Base-by-base conservation (phyloP, 108 stramenopile species). In the Nitzschia palea region DNA sequence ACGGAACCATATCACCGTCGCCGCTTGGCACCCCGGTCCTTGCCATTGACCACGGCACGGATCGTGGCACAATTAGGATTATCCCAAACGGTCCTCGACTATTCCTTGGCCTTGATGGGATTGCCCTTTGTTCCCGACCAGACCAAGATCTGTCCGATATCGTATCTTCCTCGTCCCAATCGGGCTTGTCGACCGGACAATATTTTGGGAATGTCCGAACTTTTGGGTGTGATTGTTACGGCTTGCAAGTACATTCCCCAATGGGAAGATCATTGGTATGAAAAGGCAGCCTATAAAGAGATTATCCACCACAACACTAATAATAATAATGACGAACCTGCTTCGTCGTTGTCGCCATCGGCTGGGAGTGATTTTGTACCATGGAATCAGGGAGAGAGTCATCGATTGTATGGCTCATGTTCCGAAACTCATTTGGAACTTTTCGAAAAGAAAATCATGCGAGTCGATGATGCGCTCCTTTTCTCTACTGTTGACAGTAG, bases 51-150 rank as follows among this genome's bases (percentile, higher is more conserved):
- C 0, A 30, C 72, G 29, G 79, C 71, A 44, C 68, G 80, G 8
- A 60, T 85, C 52, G 76, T 86, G 0, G 58, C 77, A 45, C 74
- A 82, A 37, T 45, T 89, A 9, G 85, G 83, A 12, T 71, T 89
- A 35, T 71, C 63, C 47, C 81, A 89, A 67, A 14, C 30, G 50
- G 77, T 89, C 23, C 56, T 82, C 23, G 68, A 84, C 31, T 78
- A 74, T 45, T 58, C 81, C 5, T 55, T 89, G 34, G 65, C 80
- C 10, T 29, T 81, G 9, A 77, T 82, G 71, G 86, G 86, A 28
- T 6, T 54, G 18, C 36, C 58, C 35, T 30, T 78, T 56, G 48
- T 27, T 30, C 3, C 33, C 17, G 22, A 29, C 17, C 2, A 4
- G 40, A 23, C 44, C 6, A 37, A 30, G 74, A 80, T 8, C 56